These are phyloP conservation scores for Penicillium oxalicum DNA, from an alignment of 2,329 filamentous ascomycete genomes.

Conservation along the genomic window DNA sequence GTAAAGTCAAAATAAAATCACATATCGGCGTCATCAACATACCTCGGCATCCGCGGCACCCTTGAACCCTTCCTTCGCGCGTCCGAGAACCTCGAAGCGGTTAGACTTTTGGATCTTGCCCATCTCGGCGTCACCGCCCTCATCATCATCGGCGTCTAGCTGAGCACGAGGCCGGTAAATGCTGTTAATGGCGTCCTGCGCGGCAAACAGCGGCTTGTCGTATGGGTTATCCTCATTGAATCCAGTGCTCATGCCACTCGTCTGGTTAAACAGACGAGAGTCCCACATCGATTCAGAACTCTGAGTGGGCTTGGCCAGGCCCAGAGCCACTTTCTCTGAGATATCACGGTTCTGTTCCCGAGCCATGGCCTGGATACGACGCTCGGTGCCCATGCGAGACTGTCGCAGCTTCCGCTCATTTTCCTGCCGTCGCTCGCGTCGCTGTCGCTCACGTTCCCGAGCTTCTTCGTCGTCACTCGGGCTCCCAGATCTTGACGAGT, in stretches of 20 bases:
- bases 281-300: constrained; percentile 95
- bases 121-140: constrained; percentile 74
- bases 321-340: constrained; percentile 91
- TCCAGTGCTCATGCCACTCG: constrained; percentile 79
- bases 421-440: constrained; percentile 71
- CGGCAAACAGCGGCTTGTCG: constrained; percentile 93
- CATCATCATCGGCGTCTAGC: constrained; percentile 70
- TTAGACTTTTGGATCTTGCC: constrained; percentile 79
- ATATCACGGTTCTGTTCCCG: constrained; percentile 95
- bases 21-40: constrained; percentile 24
- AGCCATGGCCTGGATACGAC: constrained; percentile 85
- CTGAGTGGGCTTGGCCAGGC: constrained; percentile 89
- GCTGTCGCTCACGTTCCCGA: constrained; percentile 68
- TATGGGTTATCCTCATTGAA: constrained; percentile 98
- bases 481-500: constrained; percentile 41
- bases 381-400: constrained; percentile 90
- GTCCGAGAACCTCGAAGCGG: constrained; percentile 82
- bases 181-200: constrained; percentile 87
- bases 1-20: background rate
- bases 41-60: constrained; percentile 74
- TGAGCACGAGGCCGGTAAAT: constrained; percentile 79
- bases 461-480: constrained; percentile 62
- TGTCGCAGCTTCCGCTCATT: constrained; percentile 86
- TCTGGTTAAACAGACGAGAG: constrained; percentile 89
- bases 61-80: constrained; percentile 78